These are phyloP conservation scores for Wickerhamiella kurtzmanii DNA, from an alignment of 805 yeast species.

Conservation along the genomic window DNA sequence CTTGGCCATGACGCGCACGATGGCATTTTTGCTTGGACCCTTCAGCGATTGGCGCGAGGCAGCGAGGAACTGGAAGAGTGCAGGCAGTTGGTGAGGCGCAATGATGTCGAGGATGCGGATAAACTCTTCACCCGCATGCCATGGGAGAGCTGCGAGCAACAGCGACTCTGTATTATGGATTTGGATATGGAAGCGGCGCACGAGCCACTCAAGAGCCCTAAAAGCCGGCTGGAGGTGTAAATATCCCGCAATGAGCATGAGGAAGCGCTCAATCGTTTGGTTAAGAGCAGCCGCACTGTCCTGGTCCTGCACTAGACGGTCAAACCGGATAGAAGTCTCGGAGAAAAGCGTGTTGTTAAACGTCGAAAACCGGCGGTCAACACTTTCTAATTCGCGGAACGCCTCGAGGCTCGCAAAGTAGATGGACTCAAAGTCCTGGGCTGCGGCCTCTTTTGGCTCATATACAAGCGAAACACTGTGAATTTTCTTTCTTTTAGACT, in stretches of 20 bases:
- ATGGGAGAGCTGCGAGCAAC: slow-evolving; percentile 65
- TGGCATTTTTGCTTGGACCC: slow-evolving; percentile 52
- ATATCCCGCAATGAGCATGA: slow-evolving; percentile 61
- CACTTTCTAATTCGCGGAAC: slow-evolving; percentile 49
- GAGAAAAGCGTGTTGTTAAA: slow-evolving; percentile 68
- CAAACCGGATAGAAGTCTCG: slow-evolving; percentile 64
- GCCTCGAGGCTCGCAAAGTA: slow-evolving; percentile 63
- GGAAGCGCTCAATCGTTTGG: slow-evolving; percentile 58
- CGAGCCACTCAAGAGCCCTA: slow-evolving; percentile 86
- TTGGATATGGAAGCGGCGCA: slow-evolving; percentile 78
- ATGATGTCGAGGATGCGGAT: slow-evolving; percentile 60
- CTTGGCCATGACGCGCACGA: slow-evolving; percentile 53
- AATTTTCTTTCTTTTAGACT: slow-evolving; percentile 71
- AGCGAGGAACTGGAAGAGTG: slow-evolving; percentile 56
- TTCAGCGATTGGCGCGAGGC: slow-evolving; percentile 52
- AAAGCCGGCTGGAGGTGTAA: slow-evolving; percentile 63
- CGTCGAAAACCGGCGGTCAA: slow-evolving; percentile 62
- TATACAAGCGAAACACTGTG: slow-evolving; percentile 83
- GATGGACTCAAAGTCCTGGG: slow-evolving; percentile 82
- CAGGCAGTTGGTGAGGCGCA: slow-evolving; percentile 49
- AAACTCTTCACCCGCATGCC: slow-evolving; percentile 60
- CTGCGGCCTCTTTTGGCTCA: slow-evolving; percentile 78
- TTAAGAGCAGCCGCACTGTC: slow-evolving; percentile 68
- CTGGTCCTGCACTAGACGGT: slow-evolving; percentile 66
- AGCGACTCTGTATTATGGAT: slow-evolving; percentile 63